Percentiles rank a stretch among this genome's conserved stretches.
These are phyloP conservation scores for Boletus sensibilis DNA, from an alignment of 768 basidiomycete species.

Conservation along the genomic window DNA sequence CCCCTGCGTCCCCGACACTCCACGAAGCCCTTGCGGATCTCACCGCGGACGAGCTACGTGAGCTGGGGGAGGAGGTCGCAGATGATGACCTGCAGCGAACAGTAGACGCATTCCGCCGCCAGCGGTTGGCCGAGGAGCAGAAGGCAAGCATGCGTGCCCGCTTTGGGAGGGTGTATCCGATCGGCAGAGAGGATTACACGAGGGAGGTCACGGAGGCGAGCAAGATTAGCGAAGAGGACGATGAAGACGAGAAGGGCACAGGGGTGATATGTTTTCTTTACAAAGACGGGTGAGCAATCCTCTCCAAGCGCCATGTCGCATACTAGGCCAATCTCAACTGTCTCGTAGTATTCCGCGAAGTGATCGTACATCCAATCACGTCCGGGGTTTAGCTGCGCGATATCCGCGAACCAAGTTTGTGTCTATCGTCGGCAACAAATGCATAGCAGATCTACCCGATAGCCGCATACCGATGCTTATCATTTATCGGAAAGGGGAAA, in stretches of 20 bases:
- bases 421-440: constrained; percentile 91
- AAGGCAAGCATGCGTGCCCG: constrained; percentile 56
- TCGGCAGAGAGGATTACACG: constrained; percentile 91
- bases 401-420: constrained; percentile 95
- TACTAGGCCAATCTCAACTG: neutral
- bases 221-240: constrained; percentile 60
- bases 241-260: constrained; percentile 70
- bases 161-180: constrained; percentile 86
- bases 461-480: constrained; percentile 88
- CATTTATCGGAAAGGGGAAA: constrained; percentile 89
- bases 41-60: constrained; percentile 59
- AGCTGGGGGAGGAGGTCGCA: constrained; percentile 66
- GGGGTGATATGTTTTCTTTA: constrained; percentile 94
- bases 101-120: constrained; percentile 62
- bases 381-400: constrained; percentile 70
- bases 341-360: constrained; percentile 72
- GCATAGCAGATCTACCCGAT: constrained; percentile 95
- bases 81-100: constrained; percentile 78
- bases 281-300: constrained; percentile 79
- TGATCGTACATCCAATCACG: constrained; percentile 68
- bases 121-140: constrained; percentile 63
- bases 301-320: neutral
- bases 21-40: constrained; percentile 66
- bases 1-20: constrained; percentile 73
- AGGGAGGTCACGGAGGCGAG: constrained; percentile 95